Evolutionary conservation across 352 stramenopile species (phyloP).

Genomic region (Phytopythium ostracodes): DNA sequence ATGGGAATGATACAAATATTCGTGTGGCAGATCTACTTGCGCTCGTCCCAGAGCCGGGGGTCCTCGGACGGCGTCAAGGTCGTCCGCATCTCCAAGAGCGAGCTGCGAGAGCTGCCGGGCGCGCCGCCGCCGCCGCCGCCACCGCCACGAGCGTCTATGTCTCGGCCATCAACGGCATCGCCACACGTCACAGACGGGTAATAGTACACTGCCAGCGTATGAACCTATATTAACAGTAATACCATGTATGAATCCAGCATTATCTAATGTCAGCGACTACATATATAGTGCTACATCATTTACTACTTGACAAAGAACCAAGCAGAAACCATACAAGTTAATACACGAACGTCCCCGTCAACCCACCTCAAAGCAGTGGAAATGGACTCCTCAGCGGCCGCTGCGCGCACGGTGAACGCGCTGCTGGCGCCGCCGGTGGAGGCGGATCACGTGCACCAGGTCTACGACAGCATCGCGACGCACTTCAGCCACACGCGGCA

Average conservation of each 20-base stretch:
- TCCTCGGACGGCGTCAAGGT: conserved; percentile 26
- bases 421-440: conserved; percentile 58
- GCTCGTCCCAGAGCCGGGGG: conserved; percentile 38
- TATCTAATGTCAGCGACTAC: too few species aligned
- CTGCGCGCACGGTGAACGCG: too few species aligned
- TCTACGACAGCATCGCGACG: conserved; percentile 81
- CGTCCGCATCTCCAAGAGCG: conserved; percentile 62
- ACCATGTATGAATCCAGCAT: too few species aligned
- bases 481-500: conserved; percentile 86
- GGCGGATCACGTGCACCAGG: conserved; percentile 76
- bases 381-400: too few species aligned
- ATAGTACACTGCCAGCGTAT: too few species aligned
- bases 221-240: too few species aligned
- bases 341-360: too few species aligned
- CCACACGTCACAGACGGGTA: conserved; percentile 18
- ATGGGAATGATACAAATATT: too few species aligned
- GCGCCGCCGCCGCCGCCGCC: conserved; percentile 16
- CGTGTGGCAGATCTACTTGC: conserved; percentile 41
- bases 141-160: background rate
- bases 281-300: too few species aligned
- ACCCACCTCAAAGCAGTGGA: too few species aligned
- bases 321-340: too few species aligned
- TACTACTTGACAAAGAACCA: too few species aligned
- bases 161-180: background rate
- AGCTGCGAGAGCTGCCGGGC: conserved; percentile 50